Percentiles rank a stretch among this genome's conserved stretches.
These are phyloP conservation scores for Capronia epimyces DNA, from an alignment of 2,329 filamentous ascomycete genomes.

Conservation along the genomic window DNA sequence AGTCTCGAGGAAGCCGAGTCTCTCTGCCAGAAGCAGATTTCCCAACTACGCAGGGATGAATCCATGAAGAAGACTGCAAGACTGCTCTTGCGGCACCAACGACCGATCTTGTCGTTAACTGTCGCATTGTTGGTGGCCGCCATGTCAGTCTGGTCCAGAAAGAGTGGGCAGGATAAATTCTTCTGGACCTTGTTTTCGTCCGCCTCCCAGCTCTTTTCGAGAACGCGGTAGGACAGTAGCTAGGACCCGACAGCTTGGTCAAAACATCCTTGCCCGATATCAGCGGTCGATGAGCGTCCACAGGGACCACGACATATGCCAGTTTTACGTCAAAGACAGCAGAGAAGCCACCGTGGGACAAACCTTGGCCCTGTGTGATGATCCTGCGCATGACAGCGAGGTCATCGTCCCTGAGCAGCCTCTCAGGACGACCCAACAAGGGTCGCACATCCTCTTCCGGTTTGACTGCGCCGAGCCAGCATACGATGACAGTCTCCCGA, in stretches of 20 bases:
- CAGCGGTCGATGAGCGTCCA: neutral
- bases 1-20: constrained; percentile 60
- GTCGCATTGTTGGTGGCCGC: constrained; percentile 62
- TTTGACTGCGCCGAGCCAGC: neutral
- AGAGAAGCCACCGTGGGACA: neutral
- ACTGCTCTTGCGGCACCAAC: constrained; percentile 59
- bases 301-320: neutral
- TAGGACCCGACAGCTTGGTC: neutral
- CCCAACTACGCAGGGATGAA: constrained; percentile 65
- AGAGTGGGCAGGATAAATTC: constrained; percentile 34
- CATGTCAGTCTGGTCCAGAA: constrained; percentile 63
- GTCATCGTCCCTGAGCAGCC: neutral
- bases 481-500: neutral
- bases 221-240: neutral
- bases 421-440: neutral
- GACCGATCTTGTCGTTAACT: constrained; percentile 57
- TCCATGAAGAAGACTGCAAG: constrained; percentile 47
- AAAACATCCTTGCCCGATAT: neutral
- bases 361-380: neutral
- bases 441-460: neutral
- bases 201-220: constrained; percentile 3
- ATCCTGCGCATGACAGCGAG: neutral
- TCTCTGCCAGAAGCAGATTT: constrained; percentile 66
- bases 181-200: constrained; percentile 19
- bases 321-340: neutral